Base-by-base conservation (phyloP, 352 stramenopile species). In the Globisporangium uncinulatum region DNA sequence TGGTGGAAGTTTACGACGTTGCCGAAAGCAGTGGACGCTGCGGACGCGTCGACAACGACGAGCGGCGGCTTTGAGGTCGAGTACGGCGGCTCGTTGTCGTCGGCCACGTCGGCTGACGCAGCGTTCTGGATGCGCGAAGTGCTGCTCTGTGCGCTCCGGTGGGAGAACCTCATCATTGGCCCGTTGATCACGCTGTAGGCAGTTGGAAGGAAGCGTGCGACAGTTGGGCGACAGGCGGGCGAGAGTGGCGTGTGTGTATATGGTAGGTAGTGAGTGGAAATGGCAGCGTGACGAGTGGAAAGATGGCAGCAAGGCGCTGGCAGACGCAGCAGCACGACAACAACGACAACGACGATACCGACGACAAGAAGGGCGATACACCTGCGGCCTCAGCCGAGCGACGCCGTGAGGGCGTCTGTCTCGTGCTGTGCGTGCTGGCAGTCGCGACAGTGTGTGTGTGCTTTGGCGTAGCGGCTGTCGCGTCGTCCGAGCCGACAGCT, bases 91-190 rank as follows among this genome's bases (percentile, higher is more conserved):
- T 79, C 68, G 19, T 54, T 85, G 4, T 66, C 68, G 24, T 81
- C 65, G 0, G 70, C 70, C 13, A 77, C 70, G 14, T 37, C 65
- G 4, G 61, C 65, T 0, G 74, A 85, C 49, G 70, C 70, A 6
- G 69, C 72, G 44, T 85, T 83, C 50, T 85, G 73, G 73, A 83
- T 85, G 72, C 70, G 70, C 7, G 72, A 85, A 37, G 74, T 85
- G 56, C 56, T 85, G 50, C 52, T 83, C 13, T 63, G 78, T 29
- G 75, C 75, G 41, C 56, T 85, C 49, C 62, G 72, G 9, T 85
- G 75, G 70, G 70, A 85, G 49, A 85, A 81, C 50, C 57, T 83
- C 19, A 64, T 81, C 13, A 65, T 85, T 9, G 74, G 72, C 6
- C 74, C 74, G 42, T 53, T 85, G 57, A 65, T 83, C 37, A 81